Evolutionary conservation across 2,329 filamentous ascomycete species (phyloP), one percentile per base, ranked within the genome.

Genomic region (Huntiella bhutanensis): DNA sequence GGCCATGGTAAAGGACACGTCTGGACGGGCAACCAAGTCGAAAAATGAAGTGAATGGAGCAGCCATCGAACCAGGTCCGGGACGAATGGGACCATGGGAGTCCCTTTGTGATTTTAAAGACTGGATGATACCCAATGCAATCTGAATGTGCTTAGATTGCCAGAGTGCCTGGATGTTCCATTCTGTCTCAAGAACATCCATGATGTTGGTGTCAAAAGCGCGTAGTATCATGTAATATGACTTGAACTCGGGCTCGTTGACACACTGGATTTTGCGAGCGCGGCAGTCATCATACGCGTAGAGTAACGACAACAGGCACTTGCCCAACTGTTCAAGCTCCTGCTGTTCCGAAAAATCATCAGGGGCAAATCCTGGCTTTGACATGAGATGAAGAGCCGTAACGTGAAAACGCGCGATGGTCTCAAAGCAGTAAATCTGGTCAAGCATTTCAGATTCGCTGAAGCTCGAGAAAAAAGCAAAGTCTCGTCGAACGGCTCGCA

Each of bases 321-420:
- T 79, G 34, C 72, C 70, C 12, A 82, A 64, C 55, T 81, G 77
- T 56, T 81, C 77, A 17, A 75, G 63, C 57, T 82, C 77, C 54
- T 80, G 77, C 51, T 77, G 75, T 53, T 77, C 72, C 4, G 73
- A 73, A 53, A 79, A 80, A 48, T 73, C 72, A 32, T 76, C 70
- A 1, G 70, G 65, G 1, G 68, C 66, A 41, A 72, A 66, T 7
- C 68, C 73, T 13, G 68, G 64, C 47, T 67, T 65, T 0, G 74
- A 76, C 44, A 81, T 64, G 37, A 78, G 66, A 55, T 82, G 77
- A 5, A 80, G 62, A 4, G 76, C 67, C 4, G 72, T 73, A 36
- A 77, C 75, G 56, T 82, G 77, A 49, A 81, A 80, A 45, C 77
- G 69, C 10, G 73, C 68, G 48, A 81, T 79, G 17, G 70, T 73